Evolutionary conservation across 1,284 basidiomycete species (phyloP).

Genomic region (Phylloporus sp.): DNA sequence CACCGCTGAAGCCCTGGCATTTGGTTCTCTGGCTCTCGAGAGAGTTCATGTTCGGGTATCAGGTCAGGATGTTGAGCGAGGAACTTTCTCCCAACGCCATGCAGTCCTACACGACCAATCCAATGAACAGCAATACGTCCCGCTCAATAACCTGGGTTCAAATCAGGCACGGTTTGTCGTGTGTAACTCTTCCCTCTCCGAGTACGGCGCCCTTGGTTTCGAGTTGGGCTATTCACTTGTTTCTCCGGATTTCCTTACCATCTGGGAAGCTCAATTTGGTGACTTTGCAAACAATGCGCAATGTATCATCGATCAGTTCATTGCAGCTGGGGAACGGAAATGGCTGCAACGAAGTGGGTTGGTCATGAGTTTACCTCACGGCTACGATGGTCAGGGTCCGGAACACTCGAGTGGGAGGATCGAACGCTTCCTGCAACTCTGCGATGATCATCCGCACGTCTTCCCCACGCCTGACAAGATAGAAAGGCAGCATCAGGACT

Average conservation of each 20-base stretch:
- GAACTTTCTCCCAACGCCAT: constrained; percentile 99
- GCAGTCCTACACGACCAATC: constrained; percentile 96
- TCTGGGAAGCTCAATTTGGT: constrained; percentile 99
- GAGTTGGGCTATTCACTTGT: constrained; percentile 99
- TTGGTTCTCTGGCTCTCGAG: constrained; percentile 92
- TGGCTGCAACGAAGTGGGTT: constrained; percentile 97
- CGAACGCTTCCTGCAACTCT: constrained; percentile 97
- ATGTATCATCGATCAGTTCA: constrained; percentile 99
- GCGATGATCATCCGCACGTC: constrained; percentile 94
- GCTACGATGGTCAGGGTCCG: constrained; percentile 98
- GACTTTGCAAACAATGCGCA: constrained; percentile 98
- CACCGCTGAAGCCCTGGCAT: constrained; percentile 98
- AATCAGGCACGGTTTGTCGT: constrained; percentile 93
- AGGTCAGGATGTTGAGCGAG: constrained; percentile 98
- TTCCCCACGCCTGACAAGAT: constrained; percentile 92
- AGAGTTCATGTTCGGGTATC: constrained; percentile 95
- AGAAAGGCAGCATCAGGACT: constrained; percentile 97
- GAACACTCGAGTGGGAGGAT: constrained; percentile 97
- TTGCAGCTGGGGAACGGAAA: constrained; percentile 97
- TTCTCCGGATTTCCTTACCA: constrained; percentile 90
- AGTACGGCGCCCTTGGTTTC: constrained; percentile 95
- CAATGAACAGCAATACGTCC: constrained; percentile 90
- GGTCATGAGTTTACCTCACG: constrained; percentile 93
- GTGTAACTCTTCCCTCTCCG: constrained; percentile 97
- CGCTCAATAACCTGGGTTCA: constrained; percentile 87